Evolutionary conservation across 768 basidiomycete genomes (phyloP), one percentile per base, ranked within the genome.

Genomic region (Sporobolomyces roseus): DNA sequence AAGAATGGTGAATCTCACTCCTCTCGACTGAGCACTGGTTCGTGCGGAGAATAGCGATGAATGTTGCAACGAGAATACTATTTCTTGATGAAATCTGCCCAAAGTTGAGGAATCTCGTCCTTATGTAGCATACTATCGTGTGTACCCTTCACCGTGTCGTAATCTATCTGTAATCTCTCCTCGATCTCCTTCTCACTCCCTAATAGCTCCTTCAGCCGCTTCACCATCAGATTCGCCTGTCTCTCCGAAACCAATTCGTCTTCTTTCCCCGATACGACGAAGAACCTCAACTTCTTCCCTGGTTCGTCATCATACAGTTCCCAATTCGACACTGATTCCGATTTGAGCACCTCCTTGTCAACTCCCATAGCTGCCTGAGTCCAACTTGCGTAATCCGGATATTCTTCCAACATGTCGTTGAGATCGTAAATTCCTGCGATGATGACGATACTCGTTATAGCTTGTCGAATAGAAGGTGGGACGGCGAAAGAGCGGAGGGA

Each of bases 391-490:
- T 76, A 76, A 21, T 53, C 35, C 7, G 75, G 75, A 62, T 76
- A 76, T 49, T 76, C 75, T 38, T 30, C 53, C 41, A 76, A 45
- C 49, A 76, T 62, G 32, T 64, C 50, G 14, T 50, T 51, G 23
- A 76, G 63, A 60, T 75, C 74, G 54, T 73, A 74, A 49, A 76
- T 76, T 30, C 74, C 75, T 48, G 75, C 75, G 41, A 75, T 56
- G 66, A 68, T 68, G 21, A 70, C 56, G n/a, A 70, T 49, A 33
- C 54, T 62, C 17, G 10, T 12, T 38, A 73, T 50, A 14, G 65
- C 33, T 27, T 23, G 46, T 9, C 70, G 61, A 6, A 71, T 25
- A 0, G 13, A 0, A 8, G 30, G 0, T 13, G 63, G 60, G 21
- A 70, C 68, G 2, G 48, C 21, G 59, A 65, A 70, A 7, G 68